Percentiles rank a stretch among this genome's conserved stretches.
These are phyloP conservation scores for Sarocladium strictum DNA, from an alignment of 2,329 filamentous ascomycete species.

Conservation along the genomic window DNA sequence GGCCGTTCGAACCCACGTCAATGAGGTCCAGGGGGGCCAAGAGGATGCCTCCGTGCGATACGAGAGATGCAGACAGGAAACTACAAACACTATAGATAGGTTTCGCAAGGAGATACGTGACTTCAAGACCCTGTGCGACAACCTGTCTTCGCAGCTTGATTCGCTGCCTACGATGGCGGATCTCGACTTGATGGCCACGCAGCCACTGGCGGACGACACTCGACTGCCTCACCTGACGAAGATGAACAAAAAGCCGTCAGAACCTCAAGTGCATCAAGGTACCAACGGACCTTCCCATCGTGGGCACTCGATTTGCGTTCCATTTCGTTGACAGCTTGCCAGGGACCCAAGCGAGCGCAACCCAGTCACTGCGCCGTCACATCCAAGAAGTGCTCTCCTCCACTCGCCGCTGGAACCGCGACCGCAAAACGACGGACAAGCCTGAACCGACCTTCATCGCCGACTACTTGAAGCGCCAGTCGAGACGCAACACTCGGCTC, in stretches of 20 bases:
- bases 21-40: conserved; percentile 11
- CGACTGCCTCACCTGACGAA: background rate
- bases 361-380: conserved; percentile 13
- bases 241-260: background rate
- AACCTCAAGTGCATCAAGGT: background rate
- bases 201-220: conserved; percentile 4
- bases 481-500: conserved; percentile 26
- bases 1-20: conserved; percentile 22
- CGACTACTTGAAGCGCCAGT: conserved; percentile 30
- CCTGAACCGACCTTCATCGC: conserved; percentile 24
- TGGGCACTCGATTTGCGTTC: no score
- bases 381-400: conserved; percentile 30
- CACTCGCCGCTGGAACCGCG: conserved; percentile 32
- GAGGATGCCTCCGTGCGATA: conserved; percentile 11
- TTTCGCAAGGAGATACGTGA: conserved; percentile 19
- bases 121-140: conserved; percentile 18
- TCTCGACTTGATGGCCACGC: conserved; percentile 11
- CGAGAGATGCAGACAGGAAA: conserved; percentile 17
- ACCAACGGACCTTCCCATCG: no score
- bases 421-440: conserved; percentile 27
- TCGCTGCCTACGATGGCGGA: conserved; percentile 16
- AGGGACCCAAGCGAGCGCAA: background rate
- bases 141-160: conserved; percentile 18
- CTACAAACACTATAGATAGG: conserved; percentile 13
- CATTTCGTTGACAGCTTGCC: background rate